Evolutionary conservation across 2,329 filamentous ascomycete genomes (phyloP).

Genomic region (Neofusicoccum parvum): DNA sequence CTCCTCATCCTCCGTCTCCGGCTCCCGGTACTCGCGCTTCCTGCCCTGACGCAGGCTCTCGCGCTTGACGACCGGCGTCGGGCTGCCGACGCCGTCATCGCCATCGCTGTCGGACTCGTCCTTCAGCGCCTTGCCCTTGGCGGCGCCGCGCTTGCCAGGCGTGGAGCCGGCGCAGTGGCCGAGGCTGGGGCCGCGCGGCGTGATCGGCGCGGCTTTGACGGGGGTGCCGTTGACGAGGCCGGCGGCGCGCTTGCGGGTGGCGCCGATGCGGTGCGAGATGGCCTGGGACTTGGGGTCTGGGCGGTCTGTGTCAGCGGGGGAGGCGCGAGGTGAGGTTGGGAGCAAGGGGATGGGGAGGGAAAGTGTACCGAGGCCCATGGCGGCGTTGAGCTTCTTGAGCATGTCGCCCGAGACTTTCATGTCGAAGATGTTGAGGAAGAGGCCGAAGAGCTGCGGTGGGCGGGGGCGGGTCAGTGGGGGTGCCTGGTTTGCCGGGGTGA

Average conservation of each 20-base stretch:
- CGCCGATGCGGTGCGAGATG: background rate
- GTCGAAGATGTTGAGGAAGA: background rate
- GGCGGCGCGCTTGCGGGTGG: background rate
- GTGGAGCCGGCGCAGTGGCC: background rate
- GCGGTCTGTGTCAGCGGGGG: background rate
- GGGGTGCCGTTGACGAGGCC: background rate
- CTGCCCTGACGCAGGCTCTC: background rate
- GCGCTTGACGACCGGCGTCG: background rate
- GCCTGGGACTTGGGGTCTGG: constrained; percentile 1
- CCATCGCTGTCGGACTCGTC: background rate
- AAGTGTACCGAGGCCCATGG: constrained; percentile 8
- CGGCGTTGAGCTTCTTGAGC: background rate
- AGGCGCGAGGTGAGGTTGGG: background rate
- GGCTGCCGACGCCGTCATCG: background rate
- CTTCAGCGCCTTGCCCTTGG: background rate
- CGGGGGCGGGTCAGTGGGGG: background rate
- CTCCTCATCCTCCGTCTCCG: background rate
- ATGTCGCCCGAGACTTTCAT: background rate
- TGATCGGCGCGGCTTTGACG: background rate
- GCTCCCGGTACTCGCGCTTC: background rate
- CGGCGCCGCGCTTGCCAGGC: background rate
- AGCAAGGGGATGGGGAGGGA: background rate
- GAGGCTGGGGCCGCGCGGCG: background rate
- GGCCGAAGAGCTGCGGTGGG: background rate
- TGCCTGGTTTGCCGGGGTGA: no score